Evolutionary conservation across 805 yeast genomes (phyloP).

Genomic region (Kurtzmaniella fragi): DNA sequence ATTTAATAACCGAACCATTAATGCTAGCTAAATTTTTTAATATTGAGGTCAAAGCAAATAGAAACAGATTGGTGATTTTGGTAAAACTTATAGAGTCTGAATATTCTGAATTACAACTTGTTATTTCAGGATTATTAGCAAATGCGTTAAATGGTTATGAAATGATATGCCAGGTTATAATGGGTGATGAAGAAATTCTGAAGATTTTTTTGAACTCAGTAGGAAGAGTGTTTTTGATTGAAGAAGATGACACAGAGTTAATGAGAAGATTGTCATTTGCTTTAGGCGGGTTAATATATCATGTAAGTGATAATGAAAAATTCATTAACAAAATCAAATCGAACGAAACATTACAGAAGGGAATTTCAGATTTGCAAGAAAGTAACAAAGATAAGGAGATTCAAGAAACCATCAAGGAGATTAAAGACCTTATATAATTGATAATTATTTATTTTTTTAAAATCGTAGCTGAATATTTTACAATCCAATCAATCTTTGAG

Average conservation of each 20-base stretch:
- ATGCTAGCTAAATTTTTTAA: conserved; percentile 57
- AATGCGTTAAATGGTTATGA: conserved; percentile 37
- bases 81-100: conserved; percentile 30
- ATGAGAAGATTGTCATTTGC: conserved; percentile 22
- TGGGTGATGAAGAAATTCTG: conserved; percentile 10
- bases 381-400: conserved; percentile 7
- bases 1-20: conserved; percentile 41
- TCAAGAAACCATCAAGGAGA: conserved; percentile 11
- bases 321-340: conserved; percentile 1
- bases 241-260: conserved; percentile 20
- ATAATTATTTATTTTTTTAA: not conserved
- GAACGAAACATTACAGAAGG: conserved; percentile 5
- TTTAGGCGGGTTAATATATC: conserved; percentile 12
- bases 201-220: conserved; percentile 15
- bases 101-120: conserved; percentile 23
- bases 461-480: conserved; percentile 6
- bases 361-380: conserved; percentile 5
- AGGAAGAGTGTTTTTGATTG: conserved; percentile 17
- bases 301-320: conserved; percentile 1
- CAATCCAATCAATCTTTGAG: conserved; percentile 36
- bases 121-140: conserved; percentile 33
- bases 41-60: conserved; percentile 29
- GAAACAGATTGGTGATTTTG: conserved; percentile 22
- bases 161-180: conserved; percentile 25
- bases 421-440: not conserved